Conservation (phyloP, 805 yeast species). For the Candida nanaspora region DNA sequence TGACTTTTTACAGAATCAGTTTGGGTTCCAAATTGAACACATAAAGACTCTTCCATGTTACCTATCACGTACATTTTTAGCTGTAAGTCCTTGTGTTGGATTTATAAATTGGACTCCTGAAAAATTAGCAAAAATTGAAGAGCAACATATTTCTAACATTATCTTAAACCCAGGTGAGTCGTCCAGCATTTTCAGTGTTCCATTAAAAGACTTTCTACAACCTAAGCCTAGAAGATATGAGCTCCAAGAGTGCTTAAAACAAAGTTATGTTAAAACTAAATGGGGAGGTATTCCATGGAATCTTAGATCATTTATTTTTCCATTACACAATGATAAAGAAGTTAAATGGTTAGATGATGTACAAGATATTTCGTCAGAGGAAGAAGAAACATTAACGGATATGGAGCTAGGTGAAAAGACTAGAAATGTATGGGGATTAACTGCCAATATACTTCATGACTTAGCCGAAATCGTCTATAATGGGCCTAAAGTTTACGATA, state of each 20-base stretch:
- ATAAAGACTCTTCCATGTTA: constrained; percentile 68
- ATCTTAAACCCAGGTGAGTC: constrained; percentile 72
- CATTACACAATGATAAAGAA: constrained; percentile 47
- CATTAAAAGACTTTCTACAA: constrained; percentile 50
- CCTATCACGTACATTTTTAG: constrained; percentile 71
- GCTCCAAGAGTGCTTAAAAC: constrained; percentile 26
- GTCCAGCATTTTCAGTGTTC: constrained; percentile 62
- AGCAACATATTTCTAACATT: constrained; percentile 27
- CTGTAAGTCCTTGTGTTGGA: constrained; percentile 77
- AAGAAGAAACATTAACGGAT: constrained; percentile 32
- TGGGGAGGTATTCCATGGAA: constrained; percentile 77
- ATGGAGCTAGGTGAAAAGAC: constrained; percentile 36
- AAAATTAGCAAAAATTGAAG: constrained; percentile 17
- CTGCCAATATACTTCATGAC: constrained; percentile 74
- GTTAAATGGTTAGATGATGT: constrained; percentile 57
- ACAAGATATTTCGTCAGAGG: constrained; percentile 53
- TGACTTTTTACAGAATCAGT: constrained; percentile 30
- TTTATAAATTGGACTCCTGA: constrained; percentile 39
- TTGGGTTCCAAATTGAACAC: constrained; percentile 54
- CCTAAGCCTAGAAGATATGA: constrained; percentile 22
- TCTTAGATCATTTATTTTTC: constrained; percentile 54
- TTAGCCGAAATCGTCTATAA: constrained; percentile 49
- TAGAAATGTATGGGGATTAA: constrained; percentile 77
- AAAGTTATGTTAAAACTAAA: constrained; percentile 29
- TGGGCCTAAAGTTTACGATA: constrained; percentile 22